phyloP scores from a whole-genome alignment of 768 basidiomycete genomes.

The Lentinula boryana region DNA sequence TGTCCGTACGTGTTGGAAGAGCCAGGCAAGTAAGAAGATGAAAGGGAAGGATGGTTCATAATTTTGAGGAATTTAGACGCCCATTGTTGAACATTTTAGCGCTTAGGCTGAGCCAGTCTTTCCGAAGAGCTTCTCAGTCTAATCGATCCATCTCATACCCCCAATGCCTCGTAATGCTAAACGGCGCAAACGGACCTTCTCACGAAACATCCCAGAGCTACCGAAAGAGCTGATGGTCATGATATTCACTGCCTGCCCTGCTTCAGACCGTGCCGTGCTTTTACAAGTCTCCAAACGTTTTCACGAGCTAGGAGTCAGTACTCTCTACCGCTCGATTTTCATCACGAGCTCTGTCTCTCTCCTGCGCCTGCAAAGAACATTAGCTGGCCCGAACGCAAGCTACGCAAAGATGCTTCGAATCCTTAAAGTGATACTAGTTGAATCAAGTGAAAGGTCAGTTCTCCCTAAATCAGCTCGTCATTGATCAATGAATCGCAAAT shows the following conservation, averaged over 20 bases:
- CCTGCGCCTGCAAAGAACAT: not conserved
- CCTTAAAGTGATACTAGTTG: not conserved
- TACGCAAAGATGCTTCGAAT: not conserved
- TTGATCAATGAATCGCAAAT: not conserved
- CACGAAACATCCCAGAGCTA: not conserved
- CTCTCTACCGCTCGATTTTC: not conserved
- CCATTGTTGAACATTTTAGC: not conserved
- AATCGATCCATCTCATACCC: no score
- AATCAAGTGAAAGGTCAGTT: not conserved
- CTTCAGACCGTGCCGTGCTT: not conserved
- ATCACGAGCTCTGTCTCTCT: not conserved
- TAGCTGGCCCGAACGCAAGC: not conserved
- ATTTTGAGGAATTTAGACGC: not conserved
- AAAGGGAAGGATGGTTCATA: conserved; percentile 12
- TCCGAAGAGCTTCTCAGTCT: no score
- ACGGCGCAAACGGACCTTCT: not conserved
- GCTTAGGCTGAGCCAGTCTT: not conserved
- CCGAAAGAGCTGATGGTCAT: not conserved
- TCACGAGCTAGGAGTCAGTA: not conserved
- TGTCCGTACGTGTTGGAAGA: conserved; percentile 54
- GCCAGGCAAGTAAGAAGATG: conserved; percentile 50
- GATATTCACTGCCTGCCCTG: not conserved
- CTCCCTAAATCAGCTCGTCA: not conserved
- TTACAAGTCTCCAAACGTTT: not conserved
- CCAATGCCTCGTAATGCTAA: not conserved